A percentile compares a stretch with the other conserved stretches of the same genome.
Conservation (phyloP, 225 moss, liverwort and hornwort species). For the Pleurozium schreberi region DNA sequence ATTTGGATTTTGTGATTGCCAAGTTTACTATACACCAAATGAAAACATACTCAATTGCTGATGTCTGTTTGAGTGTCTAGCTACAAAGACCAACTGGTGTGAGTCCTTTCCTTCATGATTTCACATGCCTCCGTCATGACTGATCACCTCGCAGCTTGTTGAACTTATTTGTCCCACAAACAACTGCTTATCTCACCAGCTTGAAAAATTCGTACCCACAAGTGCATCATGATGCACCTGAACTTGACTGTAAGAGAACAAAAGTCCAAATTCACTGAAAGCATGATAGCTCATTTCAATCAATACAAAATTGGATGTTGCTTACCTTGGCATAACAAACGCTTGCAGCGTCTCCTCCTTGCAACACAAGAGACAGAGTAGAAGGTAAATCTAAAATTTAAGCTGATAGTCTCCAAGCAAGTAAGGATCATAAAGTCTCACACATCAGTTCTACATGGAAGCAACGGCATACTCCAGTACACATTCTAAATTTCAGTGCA, state of each 20-base stretch:
- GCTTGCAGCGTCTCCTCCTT: neutral
- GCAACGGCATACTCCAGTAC: neutral
- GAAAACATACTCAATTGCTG: neutral
- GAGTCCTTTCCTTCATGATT: constrained; percentile 1
- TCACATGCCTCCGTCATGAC: constrained; percentile 5
- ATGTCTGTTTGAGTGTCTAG: neutral
- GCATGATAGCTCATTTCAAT: neutral
- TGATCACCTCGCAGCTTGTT: neutral
- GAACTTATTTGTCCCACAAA: neutral
- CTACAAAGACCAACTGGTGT: neutral
- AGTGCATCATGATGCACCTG: neutral
- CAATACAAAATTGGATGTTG: neutral
- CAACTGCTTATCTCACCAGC: neutral
- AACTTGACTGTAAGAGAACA: neutral
- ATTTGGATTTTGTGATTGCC: no score
- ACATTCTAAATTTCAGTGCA: neutral
- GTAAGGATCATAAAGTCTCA: neutral
- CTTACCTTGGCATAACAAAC: neutral
- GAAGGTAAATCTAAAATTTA: neutral
- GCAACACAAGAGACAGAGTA: neutral
- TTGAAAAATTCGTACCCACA: neutral
- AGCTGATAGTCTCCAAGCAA: neutral
- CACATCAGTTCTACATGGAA: neutral
- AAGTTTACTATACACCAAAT: no score
- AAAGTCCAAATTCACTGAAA: neutral